Conservation (phyloP, 1,284 basidiomycete species). For the Heterobasidion annosum region DNA sequence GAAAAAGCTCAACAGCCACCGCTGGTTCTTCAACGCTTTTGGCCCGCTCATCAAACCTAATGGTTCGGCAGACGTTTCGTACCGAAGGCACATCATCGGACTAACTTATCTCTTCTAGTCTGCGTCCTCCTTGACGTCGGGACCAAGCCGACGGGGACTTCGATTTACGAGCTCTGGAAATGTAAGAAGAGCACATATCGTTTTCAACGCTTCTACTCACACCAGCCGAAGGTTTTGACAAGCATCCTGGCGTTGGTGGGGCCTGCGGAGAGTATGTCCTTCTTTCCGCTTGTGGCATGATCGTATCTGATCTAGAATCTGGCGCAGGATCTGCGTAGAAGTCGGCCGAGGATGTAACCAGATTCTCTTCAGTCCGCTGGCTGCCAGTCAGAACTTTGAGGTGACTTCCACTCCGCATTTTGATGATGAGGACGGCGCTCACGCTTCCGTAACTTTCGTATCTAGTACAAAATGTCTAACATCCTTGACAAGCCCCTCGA, state of each 20-base stretch:
- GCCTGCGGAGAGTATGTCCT: slow-evolving; percentile 83
- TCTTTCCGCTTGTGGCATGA: background rate
- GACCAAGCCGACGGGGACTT: slow-evolving; percentile 89
- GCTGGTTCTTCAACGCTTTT: slow-evolving; percentile 98
- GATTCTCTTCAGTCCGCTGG: slow-evolving; percentile 79
- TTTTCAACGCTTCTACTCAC: background rate
- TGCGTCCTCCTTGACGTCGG: slow-evolving; percentile 88
- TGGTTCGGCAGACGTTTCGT: slow-evolving; percentile 28
- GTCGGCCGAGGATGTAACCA: slow-evolving; percentile 72
- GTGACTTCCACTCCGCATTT: slow-evolving; percentile 22
- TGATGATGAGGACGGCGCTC: background rate
- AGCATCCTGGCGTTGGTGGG: slow-evolving; percentile 84
- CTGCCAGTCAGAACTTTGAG: slow-evolving; percentile 89
- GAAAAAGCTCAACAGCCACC: slow-evolving; percentile 89
- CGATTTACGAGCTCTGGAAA: slow-evolving; percentile 95
- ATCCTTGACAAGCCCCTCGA: slow-evolving; percentile 91
- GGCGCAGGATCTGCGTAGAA: slow-evolving; percentile 72
- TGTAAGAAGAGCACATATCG: slow-evolving; percentile 30
- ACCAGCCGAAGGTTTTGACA: slow-evolving; percentile 61
- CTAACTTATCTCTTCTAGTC: slow-evolving; percentile 30
- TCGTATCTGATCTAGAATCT: background rate
- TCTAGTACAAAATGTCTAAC: slow-evolving; percentile 85
- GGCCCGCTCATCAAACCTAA: slow-evolving; percentile 82
- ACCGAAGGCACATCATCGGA: background rate
- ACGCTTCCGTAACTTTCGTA: background rate